These are phyloP conservation scores for Candida khao-thaluensis DNA, from an alignment of 805 yeast species.

Conservation along the genomic window DNA sequence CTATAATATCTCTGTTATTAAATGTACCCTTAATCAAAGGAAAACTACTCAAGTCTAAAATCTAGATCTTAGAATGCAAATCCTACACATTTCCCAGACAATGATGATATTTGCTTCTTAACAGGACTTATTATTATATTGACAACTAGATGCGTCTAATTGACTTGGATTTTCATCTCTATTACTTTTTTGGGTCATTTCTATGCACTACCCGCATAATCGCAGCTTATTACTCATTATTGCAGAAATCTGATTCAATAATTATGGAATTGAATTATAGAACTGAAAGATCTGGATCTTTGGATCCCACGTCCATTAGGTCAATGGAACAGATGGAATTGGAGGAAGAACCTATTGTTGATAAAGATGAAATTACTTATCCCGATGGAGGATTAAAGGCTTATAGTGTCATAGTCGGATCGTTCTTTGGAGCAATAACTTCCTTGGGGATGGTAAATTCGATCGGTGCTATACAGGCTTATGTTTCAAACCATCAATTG, in stretches of 20 bases:
- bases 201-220: too few relatives aligned
- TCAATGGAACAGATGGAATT: background rate
- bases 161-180: background rate
- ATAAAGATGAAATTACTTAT: constrained; percentile 18
- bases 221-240: too few relatives aligned
- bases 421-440: constrained; percentile 54
- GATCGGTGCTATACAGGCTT: constrained; percentile 62
- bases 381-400: constrained; percentile 66
- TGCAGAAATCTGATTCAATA: too few relatives aligned
- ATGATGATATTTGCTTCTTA: too few relatives aligned
- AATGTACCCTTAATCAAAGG: too few relatives aligned
- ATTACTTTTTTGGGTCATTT: too few relatives aligned
- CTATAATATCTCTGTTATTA: too few relatives aligned
- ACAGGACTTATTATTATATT: too few relatives aligned
- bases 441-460: constrained; percentile 58
- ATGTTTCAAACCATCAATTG: constrained; percentile 56
- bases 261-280: constrained; percentile 4
- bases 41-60: too few relatives aligned
- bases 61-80: too few relatives aligned
- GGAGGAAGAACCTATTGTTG: constrained; percentile 1
- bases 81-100: too few relatives aligned
- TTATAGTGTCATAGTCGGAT: constrained; percentile 55
- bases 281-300: background rate
- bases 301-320: background rate
- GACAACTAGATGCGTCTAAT: background rate